Percentiles rank a stretch among this genome's conserved stretches.
phyloP scores from a whole-genome alignment of 768 basidiomycete genomes.

The Lentinus tigrinus region DNA sequence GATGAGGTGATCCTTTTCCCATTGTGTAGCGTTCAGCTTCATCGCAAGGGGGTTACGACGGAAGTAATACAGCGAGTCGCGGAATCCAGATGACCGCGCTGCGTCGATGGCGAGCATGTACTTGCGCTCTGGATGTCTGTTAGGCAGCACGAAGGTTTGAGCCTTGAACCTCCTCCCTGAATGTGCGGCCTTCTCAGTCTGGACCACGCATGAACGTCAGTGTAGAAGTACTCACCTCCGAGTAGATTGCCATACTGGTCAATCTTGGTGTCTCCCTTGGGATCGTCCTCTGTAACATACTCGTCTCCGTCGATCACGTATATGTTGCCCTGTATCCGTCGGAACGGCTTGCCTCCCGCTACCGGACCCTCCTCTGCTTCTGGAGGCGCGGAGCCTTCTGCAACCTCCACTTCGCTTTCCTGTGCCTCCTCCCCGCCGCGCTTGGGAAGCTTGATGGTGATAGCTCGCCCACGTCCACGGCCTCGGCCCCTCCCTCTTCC shows the following conservation, averaged over 20 bases:
- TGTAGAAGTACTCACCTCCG: constrained; percentile 54
- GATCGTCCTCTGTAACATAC: constrained; percentile 77
- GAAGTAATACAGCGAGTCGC: constrained; percentile 98
- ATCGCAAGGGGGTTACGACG: constrained; percentile 86
- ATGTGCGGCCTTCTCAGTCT: neutral
- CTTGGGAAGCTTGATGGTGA: constrained; percentile 28
- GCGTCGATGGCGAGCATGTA: constrained; percentile 99
- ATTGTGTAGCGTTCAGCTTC: constrained; percentile 86
- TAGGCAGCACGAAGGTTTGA: constrained; percentile 82
- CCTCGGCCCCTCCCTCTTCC: constrained; percentile 32
- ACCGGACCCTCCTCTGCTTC: constrained; percentile 35
- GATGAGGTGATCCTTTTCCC: constrained; percentile 93
- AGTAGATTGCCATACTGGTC: constrained; percentile 80
- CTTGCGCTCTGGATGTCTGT: constrained; percentile 76
- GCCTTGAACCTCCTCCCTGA: constrained; percentile 88
- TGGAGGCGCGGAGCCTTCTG: constrained; percentile 8
- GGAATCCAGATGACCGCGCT: constrained; percentile 91
- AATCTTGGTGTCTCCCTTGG: constrained; percentile 89
- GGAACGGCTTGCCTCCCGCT: constrained; percentile 64
- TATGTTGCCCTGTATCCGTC: constrained; percentile 68
- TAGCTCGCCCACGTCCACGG: constrained; percentile 26
- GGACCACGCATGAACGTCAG: neutral
- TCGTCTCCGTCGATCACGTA: constrained; percentile 89
- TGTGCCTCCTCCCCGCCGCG: constrained; percentile 41
- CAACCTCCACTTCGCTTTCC: constrained; percentile 35